phyloP scores from a whole-genome alignment of 2,329 filamentous ascomycete species.

The Diaporthe sp. region DNA sequence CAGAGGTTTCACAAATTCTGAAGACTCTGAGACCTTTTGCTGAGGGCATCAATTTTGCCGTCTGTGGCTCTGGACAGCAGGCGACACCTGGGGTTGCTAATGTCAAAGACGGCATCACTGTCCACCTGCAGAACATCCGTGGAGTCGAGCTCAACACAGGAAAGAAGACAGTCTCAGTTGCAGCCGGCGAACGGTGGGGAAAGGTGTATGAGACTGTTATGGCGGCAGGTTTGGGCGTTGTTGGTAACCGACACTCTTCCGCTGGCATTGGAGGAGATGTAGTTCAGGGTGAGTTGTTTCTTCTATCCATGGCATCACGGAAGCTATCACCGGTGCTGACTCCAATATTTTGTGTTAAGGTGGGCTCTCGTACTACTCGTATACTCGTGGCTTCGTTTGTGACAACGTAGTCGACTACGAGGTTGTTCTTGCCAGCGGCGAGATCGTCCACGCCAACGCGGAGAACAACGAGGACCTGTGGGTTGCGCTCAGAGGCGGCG shows the following conservation, averaged over 20 bases:
- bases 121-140: constrained; percentile 31
- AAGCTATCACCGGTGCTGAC: not conserved
- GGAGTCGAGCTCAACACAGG: constrained; percentile 32
- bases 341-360: constrained; percentile 12
- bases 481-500: not conserved
- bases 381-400: constrained; percentile 37
- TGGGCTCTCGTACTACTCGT: constrained; percentile 39
- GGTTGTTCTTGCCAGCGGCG: too few species aligned
- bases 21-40: constrained; percentile 12
- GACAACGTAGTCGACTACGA: constrained; percentile 37
- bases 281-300: constrained; percentile 37
- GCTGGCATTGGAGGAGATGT: constrained; percentile 41
- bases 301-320: not conserved
- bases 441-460: too few species aligned
- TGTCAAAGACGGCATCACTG: constrained; percentile 35
- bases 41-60: constrained; percentile 31
- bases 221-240: constrained; percentile 38
- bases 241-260: constrained; percentile 39
- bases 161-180: constrained; percentile 29
- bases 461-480: too few species aligned
- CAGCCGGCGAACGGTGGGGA: constrained; percentile 37
- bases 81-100: constrained; percentile 35
- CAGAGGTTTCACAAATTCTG: constrained; percentile 25
- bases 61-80: constrained; percentile 39
- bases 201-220: constrained; percentile 22